These are phyloP conservation scores for Cyanidioschyzon merolae DNA, from an alignment of 23 red algal genomes.

Conservation along the genomic window DNA sequence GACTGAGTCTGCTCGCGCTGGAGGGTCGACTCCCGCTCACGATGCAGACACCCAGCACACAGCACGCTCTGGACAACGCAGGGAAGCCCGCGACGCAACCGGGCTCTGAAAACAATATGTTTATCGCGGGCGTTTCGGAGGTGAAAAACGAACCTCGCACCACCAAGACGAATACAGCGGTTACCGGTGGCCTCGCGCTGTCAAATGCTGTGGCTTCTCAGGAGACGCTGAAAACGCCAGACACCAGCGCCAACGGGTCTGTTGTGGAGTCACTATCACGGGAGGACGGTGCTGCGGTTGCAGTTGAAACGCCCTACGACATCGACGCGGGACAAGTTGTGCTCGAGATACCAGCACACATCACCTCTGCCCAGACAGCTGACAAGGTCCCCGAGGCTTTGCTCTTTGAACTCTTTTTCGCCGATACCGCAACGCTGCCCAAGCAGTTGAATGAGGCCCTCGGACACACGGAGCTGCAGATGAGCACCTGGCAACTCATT, in stretches of 20 bases:
- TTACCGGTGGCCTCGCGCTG: neutral
- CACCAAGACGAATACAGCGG: neutral
- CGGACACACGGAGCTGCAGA: neutral
- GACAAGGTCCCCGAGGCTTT: neutral
- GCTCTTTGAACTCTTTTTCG: neutral
- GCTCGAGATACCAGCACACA: neutral
- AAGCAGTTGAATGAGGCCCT: neutral
- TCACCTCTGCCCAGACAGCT: neutral
- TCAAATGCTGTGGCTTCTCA: neutral
- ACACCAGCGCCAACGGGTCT: neutral
- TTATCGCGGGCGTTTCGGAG: neutral
- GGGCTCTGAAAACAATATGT: neutral
- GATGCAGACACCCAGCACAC: neutral
- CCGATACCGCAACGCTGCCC: neutral
- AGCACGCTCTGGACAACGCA: neutral
- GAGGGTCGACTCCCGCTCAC: neutral
- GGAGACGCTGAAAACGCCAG: neutral
- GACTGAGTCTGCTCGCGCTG: conserved; percentile 16
- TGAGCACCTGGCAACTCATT: neutral
- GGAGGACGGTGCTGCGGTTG: neutral
- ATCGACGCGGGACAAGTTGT: neutral
- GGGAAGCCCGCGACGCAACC: neutral
- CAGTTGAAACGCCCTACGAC: neutral
- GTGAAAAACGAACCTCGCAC: neutral
- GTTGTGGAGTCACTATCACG: neutral